A percentile compares a stretch with the other conserved stretches of the same genome.
phyloP scores from a whole-genome alignment of 2,329 filamentous ascomycete species.

The Trichoderma oligosporum region DNA sequence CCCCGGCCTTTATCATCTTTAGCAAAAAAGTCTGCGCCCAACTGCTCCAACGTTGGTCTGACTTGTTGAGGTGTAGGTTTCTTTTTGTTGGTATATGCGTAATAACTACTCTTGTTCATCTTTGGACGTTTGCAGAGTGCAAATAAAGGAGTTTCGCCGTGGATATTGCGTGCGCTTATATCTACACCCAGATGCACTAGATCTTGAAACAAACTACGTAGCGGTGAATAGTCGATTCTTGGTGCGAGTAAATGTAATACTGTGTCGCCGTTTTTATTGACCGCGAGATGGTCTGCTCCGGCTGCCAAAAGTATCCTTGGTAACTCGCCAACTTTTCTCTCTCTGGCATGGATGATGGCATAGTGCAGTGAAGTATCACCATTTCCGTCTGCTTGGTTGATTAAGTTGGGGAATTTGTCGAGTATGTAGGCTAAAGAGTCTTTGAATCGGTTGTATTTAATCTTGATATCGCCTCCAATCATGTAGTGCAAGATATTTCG shows the following conservation, averaged over 20 bases:
- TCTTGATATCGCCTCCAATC: neutral
- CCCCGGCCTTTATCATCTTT: slow-evolving; percentile 27
- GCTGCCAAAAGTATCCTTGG: slow-evolving; percentile 22
- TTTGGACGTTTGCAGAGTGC: slow-evolving; percentile 3
- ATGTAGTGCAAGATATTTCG: slow-evolving; percentile 27
- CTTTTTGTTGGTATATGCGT: fast-evolving
- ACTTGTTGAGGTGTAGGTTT: neutral
- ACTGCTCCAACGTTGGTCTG: slow-evolving; percentile 3
- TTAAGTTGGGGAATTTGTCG: slow-evolving; percentile 8
- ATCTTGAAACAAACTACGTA: slow-evolving; percentile 22
- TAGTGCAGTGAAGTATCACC: slow-evolving; percentile 29
- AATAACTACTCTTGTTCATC: fast-evolving
- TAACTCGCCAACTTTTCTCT: neutral
- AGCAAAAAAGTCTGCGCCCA: slow-evolving; percentile 29
- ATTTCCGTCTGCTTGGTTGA: slow-evolving; percentile 22
- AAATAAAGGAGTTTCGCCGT: slow-evolving; percentile 28
- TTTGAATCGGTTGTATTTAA: neutral
- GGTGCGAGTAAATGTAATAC: slow-evolving; percentile 24
- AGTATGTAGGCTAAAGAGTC: slow-evolving; percentile 17
- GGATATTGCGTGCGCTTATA: slow-evolving; percentile 27
- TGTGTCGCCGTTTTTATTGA: slow-evolving; percentile 22
- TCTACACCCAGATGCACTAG: slow-evolving; percentile 22
- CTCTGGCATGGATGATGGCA: slow-evolving; percentile 10
- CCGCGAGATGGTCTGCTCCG: slow-evolving; percentile 24
- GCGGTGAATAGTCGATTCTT: neutral